These are phyloP conservation scores for Begonia masoniana DNA, from an alignment of 306 rosid species.

Conservation along the genomic window DNA sequence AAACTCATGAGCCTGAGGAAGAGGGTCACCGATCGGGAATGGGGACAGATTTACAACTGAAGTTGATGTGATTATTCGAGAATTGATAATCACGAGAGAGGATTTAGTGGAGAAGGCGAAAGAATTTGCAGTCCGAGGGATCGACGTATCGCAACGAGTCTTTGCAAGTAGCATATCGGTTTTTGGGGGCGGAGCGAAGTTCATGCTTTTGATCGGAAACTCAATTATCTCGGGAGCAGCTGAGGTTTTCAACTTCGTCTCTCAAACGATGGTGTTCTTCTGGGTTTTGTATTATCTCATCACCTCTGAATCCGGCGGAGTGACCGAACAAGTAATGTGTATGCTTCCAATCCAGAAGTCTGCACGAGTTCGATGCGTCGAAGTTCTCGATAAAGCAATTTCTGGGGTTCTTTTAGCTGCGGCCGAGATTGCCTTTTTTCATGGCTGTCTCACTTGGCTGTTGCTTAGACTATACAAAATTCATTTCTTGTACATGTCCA, in stretches of 20 bases:
- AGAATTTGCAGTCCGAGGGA: constrained; percentile 65
- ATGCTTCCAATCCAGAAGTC: constrained; percentile 75
- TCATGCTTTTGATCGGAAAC: constrained; percentile 49
- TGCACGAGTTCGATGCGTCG: constrained; percentile 68
- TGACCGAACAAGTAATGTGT: constrained; percentile 71
- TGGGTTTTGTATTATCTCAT: constrained; percentile 92
- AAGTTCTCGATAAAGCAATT: constrained; percentile 82
- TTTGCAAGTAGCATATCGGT: constrained; percentile 54
- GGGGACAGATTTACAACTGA: constrained; percentile 66
- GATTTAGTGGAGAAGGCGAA: constrained; percentile 83
- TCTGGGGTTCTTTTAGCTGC: constrained; percentile 86
- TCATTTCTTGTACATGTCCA: constrained; percentile 89
- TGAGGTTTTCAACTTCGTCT: constrained; percentile 79
- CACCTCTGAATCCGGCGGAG: constrained; percentile 93
- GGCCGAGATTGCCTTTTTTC: constrained; percentile 77
- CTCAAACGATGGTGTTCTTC: constrained; percentile 81
- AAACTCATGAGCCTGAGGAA: constrained; percentile 63
- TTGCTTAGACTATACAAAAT: constrained; percentile 55
- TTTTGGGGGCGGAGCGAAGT: constrained; percentile 59
- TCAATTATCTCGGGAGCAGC: constrained; percentile 89
- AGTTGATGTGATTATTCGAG: constrained; percentile 47
- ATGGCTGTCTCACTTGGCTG: constrained; percentile 94
- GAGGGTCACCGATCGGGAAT: constrained; percentile 46
- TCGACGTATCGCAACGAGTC: constrained; percentile 64
- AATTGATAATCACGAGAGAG: constrained; percentile 58